These are phyloP conservation scores for Polysphondylium violaceum DNA, from an alignment of 78 protist species.

Conservation along the genomic window DNA sequence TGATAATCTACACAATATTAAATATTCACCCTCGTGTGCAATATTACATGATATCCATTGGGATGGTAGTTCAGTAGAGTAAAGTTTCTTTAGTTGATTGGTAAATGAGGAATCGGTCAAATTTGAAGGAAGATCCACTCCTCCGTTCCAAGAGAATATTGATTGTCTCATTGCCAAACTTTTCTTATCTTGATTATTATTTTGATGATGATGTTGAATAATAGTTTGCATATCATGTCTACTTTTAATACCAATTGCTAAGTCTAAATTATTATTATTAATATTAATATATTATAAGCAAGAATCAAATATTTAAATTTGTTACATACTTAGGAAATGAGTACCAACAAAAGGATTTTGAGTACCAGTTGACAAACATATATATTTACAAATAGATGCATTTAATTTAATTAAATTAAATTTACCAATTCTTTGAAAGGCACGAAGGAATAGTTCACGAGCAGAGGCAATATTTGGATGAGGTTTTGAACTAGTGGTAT, in stretches of 20 bases:
- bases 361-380: slow-evolving; percentile 47
- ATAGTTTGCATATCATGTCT: slow-evolving; percentile 70
- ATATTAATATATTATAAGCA: neutral
- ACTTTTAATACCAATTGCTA: slow-evolving; percentile 57
- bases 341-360: slow-evolving; percentile 29
- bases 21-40: slow-evolving; percentile 14
- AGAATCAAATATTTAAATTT: neutral
- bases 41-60: slow-evolving; percentile 45
- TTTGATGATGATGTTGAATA: neutral
- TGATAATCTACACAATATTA: neutral
- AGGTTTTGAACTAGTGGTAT: neutral
- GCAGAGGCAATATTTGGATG: slow-evolving; percentile 36
- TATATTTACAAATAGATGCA: slow-evolving; percentile 17
- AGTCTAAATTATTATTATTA: slow-evolving; percentile 11
- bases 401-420: slow-evolving; percentile 57
- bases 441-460: slow-evolving; percentile 7
- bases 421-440: slow-evolving; percentile 30
- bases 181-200: neutral
- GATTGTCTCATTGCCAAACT: neutral
- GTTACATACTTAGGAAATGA: slow-evolving; percentile 35
- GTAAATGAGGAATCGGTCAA: slow-evolving; percentile 4
- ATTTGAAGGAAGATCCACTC: slow-evolving; percentile 29
- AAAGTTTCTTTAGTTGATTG: slow-evolving; percentile 6
- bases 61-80: slow-evolving; percentile 15
- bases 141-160: slow-evolving; percentile 64